A percentile compares a stretch with the other conserved stretches of the same genome.
These are phyloP conservation scores for Russula sp. DNA, from an alignment of 768 basidiomycete genomes.

Conservation along the genomic window DNA sequence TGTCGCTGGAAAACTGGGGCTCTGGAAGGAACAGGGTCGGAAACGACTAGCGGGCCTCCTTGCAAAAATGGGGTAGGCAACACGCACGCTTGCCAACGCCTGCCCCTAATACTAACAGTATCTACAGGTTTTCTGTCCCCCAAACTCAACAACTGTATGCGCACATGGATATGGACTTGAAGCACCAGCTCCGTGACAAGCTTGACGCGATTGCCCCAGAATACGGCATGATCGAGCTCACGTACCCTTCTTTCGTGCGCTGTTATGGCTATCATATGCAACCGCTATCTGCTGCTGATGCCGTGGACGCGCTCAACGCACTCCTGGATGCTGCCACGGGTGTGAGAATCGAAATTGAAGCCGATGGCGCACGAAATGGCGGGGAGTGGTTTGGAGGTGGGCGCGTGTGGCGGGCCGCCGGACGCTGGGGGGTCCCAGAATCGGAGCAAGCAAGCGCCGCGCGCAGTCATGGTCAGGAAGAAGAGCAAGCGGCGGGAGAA, in stretches of 20 bases:
- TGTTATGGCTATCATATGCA: conserved; percentile 87
- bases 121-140: conserved; percentile 77
- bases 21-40: conserved; percentile 93
- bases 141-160: conserved; percentile 93
- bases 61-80: conserved; percentile 94
- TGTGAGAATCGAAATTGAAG: conserved; percentile 84
- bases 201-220: conserved; percentile 89
- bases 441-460: conserved; percentile 27
- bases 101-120: conserved; percentile 1
- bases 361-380: conserved; percentile 82
- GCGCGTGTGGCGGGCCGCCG: conserved; percentile 57
- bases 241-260: conserved; percentile 91
- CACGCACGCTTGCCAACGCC: conserved; percentile 1
- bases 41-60: conserved; percentile 86
- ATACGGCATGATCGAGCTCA: conserved; percentile 89
- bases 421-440: conserved; percentile 32
- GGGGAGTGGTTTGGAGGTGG: conserved; percentile 96
- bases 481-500: conserved; percentile 39
- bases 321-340: conserved; percentile 90
- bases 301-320: conserved; percentile 84
- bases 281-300: conserved; percentile 88
- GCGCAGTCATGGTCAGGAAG: conserved; percentile 23
- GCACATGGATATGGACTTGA: conserved; percentile 97
- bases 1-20: conserved; percentile 89
- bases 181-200: conserved; percentile 72